A percentile compares a stretch with the other conserved stretches of the same genome.
These are phyloP conservation scores for Sporothrix pseudoabietina DNA, from an alignment of 2,329 filamentous ascomycete species.

Conservation along the genomic window DNA sequence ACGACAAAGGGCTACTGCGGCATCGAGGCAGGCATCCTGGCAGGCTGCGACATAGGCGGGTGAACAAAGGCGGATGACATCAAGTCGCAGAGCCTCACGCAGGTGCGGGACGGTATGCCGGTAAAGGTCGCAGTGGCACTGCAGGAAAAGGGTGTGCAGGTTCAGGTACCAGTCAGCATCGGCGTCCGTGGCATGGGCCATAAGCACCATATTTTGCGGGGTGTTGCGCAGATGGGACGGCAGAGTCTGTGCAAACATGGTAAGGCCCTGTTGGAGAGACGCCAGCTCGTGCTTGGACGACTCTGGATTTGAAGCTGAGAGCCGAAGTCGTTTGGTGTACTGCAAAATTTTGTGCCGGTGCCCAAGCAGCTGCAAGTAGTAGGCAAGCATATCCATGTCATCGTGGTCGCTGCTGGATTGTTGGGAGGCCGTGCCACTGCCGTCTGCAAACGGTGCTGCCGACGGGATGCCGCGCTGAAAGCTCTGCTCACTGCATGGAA, in stretches of 20 bases:
- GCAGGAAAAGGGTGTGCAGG: conserved; percentile 22
- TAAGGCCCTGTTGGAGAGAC: background rate
- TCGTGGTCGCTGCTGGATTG: background rate
- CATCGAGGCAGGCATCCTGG: conserved; percentile 23
- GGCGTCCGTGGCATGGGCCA: conserved; percentile 16
- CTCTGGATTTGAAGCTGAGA: background rate
- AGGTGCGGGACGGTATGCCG: conserved; percentile 20
- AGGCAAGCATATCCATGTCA: conserved; percentile 21
- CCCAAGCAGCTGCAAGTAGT: conserved; percentile 11
- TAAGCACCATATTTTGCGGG: conserved; percentile 3
- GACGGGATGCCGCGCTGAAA: conserved; percentile 23
- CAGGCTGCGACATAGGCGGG: conserved; percentile 9
- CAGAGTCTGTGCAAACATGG: background rate
- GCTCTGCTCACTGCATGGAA: conserved; percentile 25
- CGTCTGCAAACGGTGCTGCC: background rate
- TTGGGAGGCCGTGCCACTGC: background rate
- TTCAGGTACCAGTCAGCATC: conserved; percentile 22
- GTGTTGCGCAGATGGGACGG: conserved; percentile 15
- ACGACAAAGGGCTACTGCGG: background rate
- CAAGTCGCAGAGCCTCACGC: conserved; percentile 17
- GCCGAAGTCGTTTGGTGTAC: conserved; percentile 14
- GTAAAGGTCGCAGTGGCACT: conserved; percentile 26
- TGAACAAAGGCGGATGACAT: background rate
- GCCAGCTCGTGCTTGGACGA: background rate
- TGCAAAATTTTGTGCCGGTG: conserved; percentile 13